Conservation (phyloP, 352 stramenopile species). For the Phytophthora rubi region DNA sequence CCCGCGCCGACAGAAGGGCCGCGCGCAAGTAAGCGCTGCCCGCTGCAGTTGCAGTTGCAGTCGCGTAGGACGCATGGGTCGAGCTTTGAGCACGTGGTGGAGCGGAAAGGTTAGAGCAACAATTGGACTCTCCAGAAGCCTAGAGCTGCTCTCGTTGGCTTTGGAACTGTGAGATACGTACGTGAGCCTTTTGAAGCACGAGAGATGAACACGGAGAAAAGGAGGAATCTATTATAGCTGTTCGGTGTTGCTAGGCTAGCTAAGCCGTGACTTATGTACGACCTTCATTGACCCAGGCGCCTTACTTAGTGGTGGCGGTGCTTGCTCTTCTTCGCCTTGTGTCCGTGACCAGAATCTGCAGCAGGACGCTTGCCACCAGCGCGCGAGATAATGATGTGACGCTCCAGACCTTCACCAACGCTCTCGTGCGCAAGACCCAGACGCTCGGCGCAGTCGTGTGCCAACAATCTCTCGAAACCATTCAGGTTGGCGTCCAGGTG, state of each 20-base stretch:
- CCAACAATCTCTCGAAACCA: slow-evolving; percentile 81
- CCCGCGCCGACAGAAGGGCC: slow-evolving; percentile 83
- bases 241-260: slow-evolving; percentile 30
- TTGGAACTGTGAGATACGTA: slow-evolving; percentile 28
- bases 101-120: slow-evolving; percentile 32
- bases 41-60: slow-evolving; percentile 5
- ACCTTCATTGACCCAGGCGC: slow-evolving; percentile 2
- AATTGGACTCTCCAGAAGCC: slow-evolving; percentile 26
- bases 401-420: slow-evolving; percentile 69
- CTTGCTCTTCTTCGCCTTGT: slow-evolving; percentile 48
- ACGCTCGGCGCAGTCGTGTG: slow-evolving; percentile 83
- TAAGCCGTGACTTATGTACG: slow-evolving; percentile 18
- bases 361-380: slow-evolving; percentile 25
- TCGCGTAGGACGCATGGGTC: slow-evolving; percentile 20
- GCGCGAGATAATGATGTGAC: slow-evolving; percentile 79
- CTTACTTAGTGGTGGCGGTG: slow-evolving; percentile 19
- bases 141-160: slow-evolving; percentile 25
- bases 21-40: slow-evolving; percentile 75
- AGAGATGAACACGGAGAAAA: slow-evolving; percentile 42
- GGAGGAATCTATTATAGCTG: slow-evolving; percentile 43
- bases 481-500: slow-evolving; percentile 83
- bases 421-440: slow-evolving; percentile 79
- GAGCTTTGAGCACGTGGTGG: slow-evolving; percentile 14
- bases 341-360: slow-evolving; percentile 6
- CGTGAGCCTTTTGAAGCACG: slow-evolving; percentile 21